Evolutionary conservation across 768 basidiomycete genomes (phyloP).

Genomic region (Calocybe gangraenosa): DNA sequence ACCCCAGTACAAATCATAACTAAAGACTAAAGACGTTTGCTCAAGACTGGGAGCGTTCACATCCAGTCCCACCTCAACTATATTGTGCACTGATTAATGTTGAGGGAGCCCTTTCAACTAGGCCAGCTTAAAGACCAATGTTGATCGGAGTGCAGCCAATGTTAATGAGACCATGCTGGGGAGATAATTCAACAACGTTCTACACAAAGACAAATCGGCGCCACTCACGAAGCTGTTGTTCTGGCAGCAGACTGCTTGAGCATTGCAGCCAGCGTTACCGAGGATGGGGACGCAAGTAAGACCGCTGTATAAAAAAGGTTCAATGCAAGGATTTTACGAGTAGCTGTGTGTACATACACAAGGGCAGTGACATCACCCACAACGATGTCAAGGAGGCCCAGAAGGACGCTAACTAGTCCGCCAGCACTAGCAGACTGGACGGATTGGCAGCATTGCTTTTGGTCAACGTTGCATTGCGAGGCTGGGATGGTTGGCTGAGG

Average conservation of each 20-base stretch:
- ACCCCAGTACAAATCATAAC: too few species aligned
- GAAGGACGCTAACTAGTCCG: slow-evolving; percentile 14
- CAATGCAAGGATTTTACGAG: too few species aligned
- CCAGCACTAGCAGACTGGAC: slow-evolving; percentile 17
- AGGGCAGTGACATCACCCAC: slow-evolving; percentile 20
- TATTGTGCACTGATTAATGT: too few species aligned
- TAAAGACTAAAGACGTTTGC: too few species aligned
- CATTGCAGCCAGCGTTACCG: slow-evolving; percentile 19
- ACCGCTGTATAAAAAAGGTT: slow-evolving; percentile 22
- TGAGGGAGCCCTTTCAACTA: too few species aligned
- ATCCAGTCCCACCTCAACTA: too few species aligned
- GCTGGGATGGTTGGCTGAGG: slow-evolving; percentile 16
- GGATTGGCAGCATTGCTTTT: slow-evolving; percentile 24
- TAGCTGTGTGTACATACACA: too few species aligned
- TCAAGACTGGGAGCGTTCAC: too few species aligned
- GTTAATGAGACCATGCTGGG: slow-evolving; percentile 25
- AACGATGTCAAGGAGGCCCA: slow-evolving; percentile 29
- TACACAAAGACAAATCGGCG: neutral
- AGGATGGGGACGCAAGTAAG: slow-evolving; percentile 27
- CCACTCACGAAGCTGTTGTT: slow-evolving; percentile 31
- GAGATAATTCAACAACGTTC: neutral
- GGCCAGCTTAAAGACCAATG: too few species aligned
- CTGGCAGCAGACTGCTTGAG: slow-evolving; percentile 34
- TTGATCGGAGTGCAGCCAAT: slow-evolving; percentile 21
- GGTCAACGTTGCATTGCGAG: slow-evolving; percentile 28